Conservation (phyloP, 2,329 filamentous ascomycete species). For the Colletotrichum magnum region DNA sequence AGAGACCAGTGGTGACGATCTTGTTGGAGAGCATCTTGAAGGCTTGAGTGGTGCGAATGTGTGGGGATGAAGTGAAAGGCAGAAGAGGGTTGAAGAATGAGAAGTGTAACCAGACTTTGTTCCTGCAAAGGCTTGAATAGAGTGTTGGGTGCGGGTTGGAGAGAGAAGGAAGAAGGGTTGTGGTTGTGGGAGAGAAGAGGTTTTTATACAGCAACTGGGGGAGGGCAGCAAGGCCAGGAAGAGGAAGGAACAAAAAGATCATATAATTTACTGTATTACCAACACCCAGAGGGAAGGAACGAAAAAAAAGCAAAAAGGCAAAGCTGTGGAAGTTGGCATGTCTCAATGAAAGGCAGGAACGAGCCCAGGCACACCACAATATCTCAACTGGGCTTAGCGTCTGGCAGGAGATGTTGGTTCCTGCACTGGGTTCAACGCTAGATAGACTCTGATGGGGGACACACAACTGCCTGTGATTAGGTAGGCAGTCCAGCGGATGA, state of each 20-base stretch:
- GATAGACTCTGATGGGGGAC: not conserved
- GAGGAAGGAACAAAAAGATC: not conserved
- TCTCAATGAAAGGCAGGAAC: not conserved
- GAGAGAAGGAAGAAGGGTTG: not conserved
- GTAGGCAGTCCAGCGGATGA: not conserved
- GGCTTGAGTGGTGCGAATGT: not conserved
- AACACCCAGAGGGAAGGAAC: not conserved
- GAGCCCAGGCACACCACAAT: not conserved
- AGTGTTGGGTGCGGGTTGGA: not conserved
- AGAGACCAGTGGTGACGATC: not conserved
- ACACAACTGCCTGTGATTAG: no score
- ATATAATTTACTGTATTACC: no score
- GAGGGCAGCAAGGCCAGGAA: not conserved
- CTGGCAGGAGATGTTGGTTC: not conserved
- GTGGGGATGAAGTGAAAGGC: not conserved
- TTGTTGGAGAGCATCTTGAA: slow-evolving; percentile 12
- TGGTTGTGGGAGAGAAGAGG: not conserved
- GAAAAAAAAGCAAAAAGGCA: no score
- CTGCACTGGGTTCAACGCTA: not conserved
- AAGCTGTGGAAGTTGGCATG: not conserved
- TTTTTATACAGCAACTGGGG: not conserved
- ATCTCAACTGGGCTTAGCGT: not conserved
- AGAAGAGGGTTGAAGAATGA: no score
- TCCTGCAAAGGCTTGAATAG: not conserved
- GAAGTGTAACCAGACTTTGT: slow-evolving; percentile 5